Base-by-base conservation (phyloP, 495 filamentous ascomycete genomes). In the Entonaema liquescens region DNA sequence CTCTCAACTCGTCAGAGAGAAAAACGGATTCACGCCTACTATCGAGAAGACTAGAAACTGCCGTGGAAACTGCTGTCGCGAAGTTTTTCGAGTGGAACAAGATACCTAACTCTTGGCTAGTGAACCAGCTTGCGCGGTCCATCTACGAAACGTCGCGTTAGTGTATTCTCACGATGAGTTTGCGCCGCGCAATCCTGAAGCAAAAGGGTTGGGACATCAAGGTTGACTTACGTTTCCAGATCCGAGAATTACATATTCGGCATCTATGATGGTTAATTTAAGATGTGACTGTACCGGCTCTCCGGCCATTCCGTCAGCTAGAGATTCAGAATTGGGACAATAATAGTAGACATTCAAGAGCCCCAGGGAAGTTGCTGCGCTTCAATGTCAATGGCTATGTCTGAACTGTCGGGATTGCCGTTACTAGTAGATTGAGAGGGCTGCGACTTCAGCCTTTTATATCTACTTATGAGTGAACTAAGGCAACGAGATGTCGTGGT, bases 41-140 rank as follows among this genome's bases (percentile, higher is more conserved):
- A 0, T 77, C 74, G 44, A 89, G 65, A 26, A 75, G 83, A n/a
- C 62, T 57, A 3, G 82, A 81, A 17, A 88, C 78, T 25, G 73
- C 74, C 3, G 61, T 63, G 59, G 70, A 79, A n/a, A 90, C 74
- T 11, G 56, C 64, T 7, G 44, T 71, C 21, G 83, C 86, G 52
- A 90, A 74, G 7, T 77, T 79, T 9, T 49, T 59, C 11, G 79
- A 83, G 26, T 89, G 81, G 59, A 93, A 86, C 25, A 89, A 82
- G 21, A 94, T 79, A 26, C 90, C 90, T n/a, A 92, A 78, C 78
- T 94, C 91, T 78, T 93, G 91, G 69, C 88, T 90, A 11, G 91
- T 92, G 70, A 83, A 92, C 89, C 89, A 93, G 73, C 89, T 91
- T 17, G 91, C 90, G 0, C 91, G 83, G 78, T 94, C 91, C 83